Evolutionary conservation across 345 rosid species (phyloP).

Genomic region (Citrus sp.): DNA sequence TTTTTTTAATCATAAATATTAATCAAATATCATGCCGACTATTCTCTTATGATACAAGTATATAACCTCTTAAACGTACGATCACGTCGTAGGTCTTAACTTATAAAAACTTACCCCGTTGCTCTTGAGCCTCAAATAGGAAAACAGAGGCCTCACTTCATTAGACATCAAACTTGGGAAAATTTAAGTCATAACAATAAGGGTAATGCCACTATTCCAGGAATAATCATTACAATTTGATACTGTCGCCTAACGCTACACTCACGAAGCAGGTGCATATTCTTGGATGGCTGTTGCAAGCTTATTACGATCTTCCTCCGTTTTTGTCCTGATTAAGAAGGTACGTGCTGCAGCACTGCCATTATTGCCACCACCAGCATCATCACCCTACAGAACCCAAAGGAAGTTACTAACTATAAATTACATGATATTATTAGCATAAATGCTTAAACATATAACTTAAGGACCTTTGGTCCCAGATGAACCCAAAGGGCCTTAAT

Average conservation of each 20-base stretch:
- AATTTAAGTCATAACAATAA: conserved; percentile 6
- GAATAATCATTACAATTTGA: conserved; percentile 4
- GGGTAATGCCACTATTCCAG: background rate
- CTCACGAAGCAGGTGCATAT: conserved; percentile 67
- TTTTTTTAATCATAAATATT: background rate
- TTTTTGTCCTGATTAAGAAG: conserved; percentile 71
- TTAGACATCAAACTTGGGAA: conserved; percentile 17
- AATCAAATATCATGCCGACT: background rate
- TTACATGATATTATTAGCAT: background rate
- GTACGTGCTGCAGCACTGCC: conserved; percentile 62
- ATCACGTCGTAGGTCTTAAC: conserved; percentile 4
- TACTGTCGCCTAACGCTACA: background rate
- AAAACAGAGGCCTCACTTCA: conserved; percentile 16
- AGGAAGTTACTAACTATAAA: background rate
- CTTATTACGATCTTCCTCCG: conserved; percentile 71
- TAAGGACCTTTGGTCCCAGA: background rate
- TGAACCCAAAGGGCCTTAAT: background rate
- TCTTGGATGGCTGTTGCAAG: conserved; percentile 77
- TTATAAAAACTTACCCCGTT: conserved; percentile 12
- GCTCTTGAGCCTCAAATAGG: background rate
- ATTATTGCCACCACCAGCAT: conserved; percentile 41
- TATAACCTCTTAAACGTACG: conserved; percentile 13
- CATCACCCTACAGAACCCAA: conserved; percentile 50
- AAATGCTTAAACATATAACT: background rate
- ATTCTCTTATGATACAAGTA: conserved; percentile 23